Evolutionary conservation across 768 basidiomycete species (phyloP).

Genomic region (Kwoniella pini): DNA sequence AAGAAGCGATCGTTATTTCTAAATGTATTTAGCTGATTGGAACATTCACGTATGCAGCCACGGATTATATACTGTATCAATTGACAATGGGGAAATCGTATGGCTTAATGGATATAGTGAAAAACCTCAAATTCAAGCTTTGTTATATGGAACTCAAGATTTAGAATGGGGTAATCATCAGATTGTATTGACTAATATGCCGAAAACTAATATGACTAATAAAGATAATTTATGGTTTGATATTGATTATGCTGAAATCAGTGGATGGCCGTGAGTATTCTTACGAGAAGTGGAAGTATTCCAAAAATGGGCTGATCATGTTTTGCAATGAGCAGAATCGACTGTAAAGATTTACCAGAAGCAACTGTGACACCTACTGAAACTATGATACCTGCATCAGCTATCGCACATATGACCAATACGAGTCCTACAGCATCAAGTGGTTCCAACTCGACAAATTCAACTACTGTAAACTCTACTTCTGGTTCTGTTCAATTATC

Average conservation of each 20-base stretch:
- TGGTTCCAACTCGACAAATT: neutral
- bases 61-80: conserved; percentile 6
- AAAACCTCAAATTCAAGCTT: conserved; percentile 3
- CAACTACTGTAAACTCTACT: conserved; percentile 1
- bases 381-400: conserved; percentile 1
- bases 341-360: conserved; percentile 13
- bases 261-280: conserved; percentile 19
- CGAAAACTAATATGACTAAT: neutral
- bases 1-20: too few species aligned
- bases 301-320: too few species aligned
- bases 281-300: too few species aligned
- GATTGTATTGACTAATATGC: conserved; percentile 17
- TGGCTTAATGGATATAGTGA: conserved; percentile 14
- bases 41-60: conserved; percentile 6
- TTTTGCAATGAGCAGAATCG: neutral
- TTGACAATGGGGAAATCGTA: conserved; percentile 11
- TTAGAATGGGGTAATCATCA: conserved; percentile 16
- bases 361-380: neutral
- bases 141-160: conserved; percentile 5
- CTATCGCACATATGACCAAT: neutral
- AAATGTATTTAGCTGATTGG: too few species aligned
- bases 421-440: neutral
- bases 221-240: conserved; percentile 14
- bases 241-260: conserved; percentile 14
- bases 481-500: neutral